phyloP scores from a whole-genome alignment of 108 stramenopile genomes.

The Mayamaea pseudoterrestris region DNA sequence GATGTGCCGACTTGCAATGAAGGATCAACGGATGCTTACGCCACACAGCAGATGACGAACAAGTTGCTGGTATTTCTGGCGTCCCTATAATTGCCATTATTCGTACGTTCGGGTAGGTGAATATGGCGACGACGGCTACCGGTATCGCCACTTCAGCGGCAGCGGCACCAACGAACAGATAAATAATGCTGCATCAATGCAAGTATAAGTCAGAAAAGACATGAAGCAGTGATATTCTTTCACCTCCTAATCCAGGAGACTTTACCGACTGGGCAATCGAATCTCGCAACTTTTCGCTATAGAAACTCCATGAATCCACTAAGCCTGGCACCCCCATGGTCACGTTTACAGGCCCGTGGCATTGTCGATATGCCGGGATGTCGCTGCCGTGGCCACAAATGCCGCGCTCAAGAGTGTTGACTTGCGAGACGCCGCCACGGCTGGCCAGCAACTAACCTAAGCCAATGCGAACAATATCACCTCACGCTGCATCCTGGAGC shows the following conservation, averaged over 20 bases:
- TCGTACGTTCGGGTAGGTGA: no score
- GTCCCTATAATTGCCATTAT: no score
- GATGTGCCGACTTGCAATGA: no score
- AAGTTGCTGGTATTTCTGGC: no score
- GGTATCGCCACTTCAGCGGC: no score
- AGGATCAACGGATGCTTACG: no score
- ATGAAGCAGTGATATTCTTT: no score
- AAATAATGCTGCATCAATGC: no score
- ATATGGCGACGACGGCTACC: no score
- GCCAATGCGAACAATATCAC: conserved; percentile 94
- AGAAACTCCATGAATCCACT: conserved; percentile 74
- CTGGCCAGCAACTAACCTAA: conserved; percentile 78
- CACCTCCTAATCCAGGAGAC: conserved; percentile 11
- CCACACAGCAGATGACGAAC: no score
- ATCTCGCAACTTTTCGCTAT: conserved; percentile 56
- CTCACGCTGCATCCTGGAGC: conserved; percentile 83
- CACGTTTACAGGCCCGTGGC: conserved; percentile 66
- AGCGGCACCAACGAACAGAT: no score
- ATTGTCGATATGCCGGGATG: conserved; percentile 76
- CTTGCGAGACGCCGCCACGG: conserved; percentile 54
- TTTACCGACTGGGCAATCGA: conserved; percentile 75
- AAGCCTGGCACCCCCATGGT: conserved; percentile 76
- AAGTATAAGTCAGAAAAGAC: no score
- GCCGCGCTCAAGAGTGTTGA: conserved; percentile 79
- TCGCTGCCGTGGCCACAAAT: conserved; percentile 91